phyloP scores from a whole-genome alignment of 139 green algal genomes.

The Limnomonas spitsbergensis region DNA sequence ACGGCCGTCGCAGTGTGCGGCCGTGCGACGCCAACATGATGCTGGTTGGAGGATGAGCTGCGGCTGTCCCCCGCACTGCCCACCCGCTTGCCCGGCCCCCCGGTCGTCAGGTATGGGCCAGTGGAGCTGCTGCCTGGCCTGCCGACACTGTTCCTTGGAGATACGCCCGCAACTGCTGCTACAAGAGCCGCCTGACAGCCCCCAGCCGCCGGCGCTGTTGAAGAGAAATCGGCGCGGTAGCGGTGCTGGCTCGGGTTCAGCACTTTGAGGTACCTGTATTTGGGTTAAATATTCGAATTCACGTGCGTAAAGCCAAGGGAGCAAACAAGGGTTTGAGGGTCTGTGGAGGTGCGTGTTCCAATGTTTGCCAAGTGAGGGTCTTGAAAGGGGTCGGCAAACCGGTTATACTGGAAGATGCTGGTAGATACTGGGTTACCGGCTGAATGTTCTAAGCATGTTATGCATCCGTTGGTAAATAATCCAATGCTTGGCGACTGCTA shows the following conservation, averaged over 20 bases:
- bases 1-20: background rate
- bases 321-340: background rate
- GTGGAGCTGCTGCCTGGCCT: too few species aligned
- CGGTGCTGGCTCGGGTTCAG: background rate
- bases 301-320: slow-evolving; percentile 17
- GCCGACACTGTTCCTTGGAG: background rate
- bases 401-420: too few species aligned
- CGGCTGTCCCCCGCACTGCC: background rate
- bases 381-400: background rate
- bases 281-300: too few species aligned
- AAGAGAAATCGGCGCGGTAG: background rate
- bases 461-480: too few species aligned
- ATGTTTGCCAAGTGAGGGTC: slow-evolving; percentile 2
- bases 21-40: background rate
- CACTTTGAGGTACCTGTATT: background rate
- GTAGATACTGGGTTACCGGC: too few species aligned
- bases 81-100: too few species aligned
- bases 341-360: background rate
- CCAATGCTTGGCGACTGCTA: too few species aligned
- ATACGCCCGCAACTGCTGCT: background rate
- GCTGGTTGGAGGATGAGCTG: background rate
- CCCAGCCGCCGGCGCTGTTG: background rate
- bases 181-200: background rate
- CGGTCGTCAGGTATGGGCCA: too few species aligned
- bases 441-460: too few species aligned